phyloP scores from a whole-genome alignment of 371 early-diverging fungal genomes.

The Parasitella parasitica region DNA sequence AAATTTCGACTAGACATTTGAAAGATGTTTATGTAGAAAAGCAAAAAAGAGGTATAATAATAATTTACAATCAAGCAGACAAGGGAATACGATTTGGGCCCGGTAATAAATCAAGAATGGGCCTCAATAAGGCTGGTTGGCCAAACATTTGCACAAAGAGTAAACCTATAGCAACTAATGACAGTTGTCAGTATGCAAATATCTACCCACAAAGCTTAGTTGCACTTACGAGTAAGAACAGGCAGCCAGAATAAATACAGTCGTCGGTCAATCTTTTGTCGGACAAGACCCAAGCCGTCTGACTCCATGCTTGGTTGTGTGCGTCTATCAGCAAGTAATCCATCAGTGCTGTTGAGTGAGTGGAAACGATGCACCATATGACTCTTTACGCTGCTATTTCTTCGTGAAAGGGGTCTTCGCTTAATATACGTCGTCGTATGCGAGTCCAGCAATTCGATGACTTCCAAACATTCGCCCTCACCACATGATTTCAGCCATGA shows the following conservation, averaged over 20 bases:
- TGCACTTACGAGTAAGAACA: constrained; percentile 29
- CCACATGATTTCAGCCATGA: background rate
- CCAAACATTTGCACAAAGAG: constrained; percentile 14
- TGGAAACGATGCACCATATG: constrained; percentile 26
- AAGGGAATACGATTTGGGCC: background rate
- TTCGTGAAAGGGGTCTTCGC: constrained; percentile 11
- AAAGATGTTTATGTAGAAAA: background rate
- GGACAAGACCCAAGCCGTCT: constrained; percentile 28
- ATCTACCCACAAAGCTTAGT: no score
- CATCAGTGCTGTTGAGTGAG: constrained; percentile 7
- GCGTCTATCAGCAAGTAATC: background rate
- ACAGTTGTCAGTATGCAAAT: background rate
- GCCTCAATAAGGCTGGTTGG: background rate
- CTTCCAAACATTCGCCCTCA: background rate
- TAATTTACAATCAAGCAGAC: background rate
- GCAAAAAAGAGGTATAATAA: background rate
- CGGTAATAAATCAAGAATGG: constrained; percentile 5
- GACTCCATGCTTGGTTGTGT: constrained; percentile 22
- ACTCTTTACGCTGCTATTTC: constrained; percentile 8
- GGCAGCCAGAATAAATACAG: constrained; percentile 40
- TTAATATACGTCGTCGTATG: background rate
- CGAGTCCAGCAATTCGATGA: constrained; percentile 3
- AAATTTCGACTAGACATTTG: no score
- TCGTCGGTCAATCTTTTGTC: constrained; percentile 28
- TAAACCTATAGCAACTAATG: constrained; percentile 12